phyloP scores from a whole-genome alignment of 78 protist genomes.

The Fonticula alba region DNA sequence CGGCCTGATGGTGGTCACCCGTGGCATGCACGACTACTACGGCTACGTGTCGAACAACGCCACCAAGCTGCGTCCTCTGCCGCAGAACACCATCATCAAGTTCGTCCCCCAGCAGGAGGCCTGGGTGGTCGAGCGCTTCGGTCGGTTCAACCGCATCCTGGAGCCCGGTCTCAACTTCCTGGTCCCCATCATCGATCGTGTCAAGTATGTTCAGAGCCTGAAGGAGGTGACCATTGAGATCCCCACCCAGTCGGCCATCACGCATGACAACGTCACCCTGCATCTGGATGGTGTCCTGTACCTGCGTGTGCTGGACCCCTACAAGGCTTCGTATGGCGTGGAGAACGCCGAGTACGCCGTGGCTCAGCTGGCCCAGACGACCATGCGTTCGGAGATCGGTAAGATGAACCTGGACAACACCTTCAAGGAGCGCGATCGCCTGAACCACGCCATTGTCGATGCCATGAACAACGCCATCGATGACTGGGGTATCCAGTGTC shows the following conservation, averaged over 20 bases:
- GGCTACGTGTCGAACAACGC: too few relatives aligned
- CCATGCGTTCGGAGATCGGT: conserved; percentile 57
- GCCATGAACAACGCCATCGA: conserved; percentile 13
- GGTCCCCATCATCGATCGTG: conserved; percentile 34
- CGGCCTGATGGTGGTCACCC: too few relatives aligned
- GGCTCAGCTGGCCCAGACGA: conserved; percentile 50
- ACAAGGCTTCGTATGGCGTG: conserved; percentile 30
- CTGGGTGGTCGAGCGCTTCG: conserved; percentile 43
- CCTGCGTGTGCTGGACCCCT: conserved; percentile 16
- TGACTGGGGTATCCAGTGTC: conserved; percentile 41
- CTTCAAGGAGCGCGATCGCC: conserved; percentile 30
- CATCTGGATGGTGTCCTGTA: conserved; percentile 47
- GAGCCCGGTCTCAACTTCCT: conserved; percentile 36
- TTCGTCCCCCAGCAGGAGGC: conserved; percentile 57
- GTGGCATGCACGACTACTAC: too few relatives aligned
- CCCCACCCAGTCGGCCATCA: conserved; percentile 36
- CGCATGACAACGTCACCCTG: conserved; percentile 47
- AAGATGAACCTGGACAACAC: conserved; percentile 34
- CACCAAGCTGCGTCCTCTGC: too few relatives aligned
- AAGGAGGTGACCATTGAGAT: conserved; percentile 19
- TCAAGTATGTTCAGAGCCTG: conserved; percentile 28
- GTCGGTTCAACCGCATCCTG: conserved; percentile 16
- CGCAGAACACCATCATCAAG: too few relatives aligned
- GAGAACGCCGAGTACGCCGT: conserved; percentile 29
- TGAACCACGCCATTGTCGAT: conserved; percentile 32